Evolutionary conservation across 176 grass and related monocot species (phyloP).

Genomic region (Pontederia paniculata): DNA sequence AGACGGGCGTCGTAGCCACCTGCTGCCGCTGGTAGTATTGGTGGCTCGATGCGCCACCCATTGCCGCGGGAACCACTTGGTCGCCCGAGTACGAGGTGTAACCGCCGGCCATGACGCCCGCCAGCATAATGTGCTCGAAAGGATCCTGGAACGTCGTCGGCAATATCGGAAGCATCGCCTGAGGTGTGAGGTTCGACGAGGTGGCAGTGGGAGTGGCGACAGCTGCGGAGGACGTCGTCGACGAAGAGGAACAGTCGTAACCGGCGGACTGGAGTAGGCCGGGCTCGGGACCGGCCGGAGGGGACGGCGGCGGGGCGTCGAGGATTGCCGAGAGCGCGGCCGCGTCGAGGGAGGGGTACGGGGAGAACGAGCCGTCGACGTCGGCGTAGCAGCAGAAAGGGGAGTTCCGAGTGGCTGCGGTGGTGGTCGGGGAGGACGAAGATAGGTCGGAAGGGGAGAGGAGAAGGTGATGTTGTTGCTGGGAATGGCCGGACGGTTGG

Average conservation of each 20-base stretch:
- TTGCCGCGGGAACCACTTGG: background rate
- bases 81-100: constrained; percentile 5
- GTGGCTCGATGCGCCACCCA: background rate
- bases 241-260: constrained; percentile 12
- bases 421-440: constrained; percentile 25
- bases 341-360: constrained; percentile 44
- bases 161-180: background rate
- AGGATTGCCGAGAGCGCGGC: constrained; percentile 36
- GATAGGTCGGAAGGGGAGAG: constrained; percentile 36
- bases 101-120: constrained; percentile 11
- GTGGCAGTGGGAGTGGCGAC: background rate
- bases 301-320: background rate
- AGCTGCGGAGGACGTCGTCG: constrained; percentile 20
- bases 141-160: constrained; percentile 17
- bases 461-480: constrained; percentile 25
- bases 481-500: constrained; percentile 6
- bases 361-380: constrained; percentile 28
- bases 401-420: constrained; percentile 26
- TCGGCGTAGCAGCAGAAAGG: constrained; percentile 16
- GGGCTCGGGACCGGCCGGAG: constrained; percentile 2
- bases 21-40: background rate
- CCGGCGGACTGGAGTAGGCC: constrained; percentile 13
- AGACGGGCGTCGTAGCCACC: background rate
- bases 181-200: background rate
- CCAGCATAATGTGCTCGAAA: constrained; percentile 33